Evolutionary conservation across 1,284 basidiomycete species (phyloP).

Genomic region (Cryptococcus sp.): DNA sequence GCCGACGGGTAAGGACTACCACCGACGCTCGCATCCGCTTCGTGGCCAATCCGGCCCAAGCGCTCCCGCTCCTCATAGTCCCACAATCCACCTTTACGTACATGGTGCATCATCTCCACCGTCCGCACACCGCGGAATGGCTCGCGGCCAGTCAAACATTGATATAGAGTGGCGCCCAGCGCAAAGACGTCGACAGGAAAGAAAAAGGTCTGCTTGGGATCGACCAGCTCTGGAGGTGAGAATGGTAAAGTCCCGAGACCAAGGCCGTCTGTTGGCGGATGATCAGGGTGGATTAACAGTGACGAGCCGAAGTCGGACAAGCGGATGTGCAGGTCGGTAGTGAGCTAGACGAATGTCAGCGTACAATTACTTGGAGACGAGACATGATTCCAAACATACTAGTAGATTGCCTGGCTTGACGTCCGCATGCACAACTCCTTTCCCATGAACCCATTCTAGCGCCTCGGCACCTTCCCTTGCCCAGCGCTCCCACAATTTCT

Average conservation of each 20-base stretch:
- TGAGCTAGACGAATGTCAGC: slow-evolving; percentile 45
- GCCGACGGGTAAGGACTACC: slow-evolving; percentile 43
- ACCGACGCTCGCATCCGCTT: slow-evolving; percentile 16
- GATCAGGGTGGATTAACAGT: slow-evolving; percentile 50
- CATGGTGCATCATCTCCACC: slow-evolving; percentile 55
- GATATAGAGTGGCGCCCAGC: slow-evolving; percentile 56
- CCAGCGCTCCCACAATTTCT: slow-evolving; percentile 50
- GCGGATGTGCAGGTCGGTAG: slow-evolving; percentile 48
- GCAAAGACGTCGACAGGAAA: slow-evolving; percentile 58
- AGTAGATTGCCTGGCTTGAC: slow-evolving; percentile 54
- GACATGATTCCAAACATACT: slow-evolving; percentile 11
- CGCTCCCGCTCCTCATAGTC: slow-evolving; percentile 53
- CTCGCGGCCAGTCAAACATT: slow-evolving; percentile 55
- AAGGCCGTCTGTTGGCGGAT: slow-evolving; percentile 53
- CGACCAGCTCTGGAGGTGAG: slow-evolving; percentile 57
- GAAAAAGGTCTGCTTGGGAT: slow-evolving; percentile 50
- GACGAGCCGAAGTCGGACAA: slow-evolving; percentile 57
- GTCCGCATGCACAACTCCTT: slow-evolving; percentile 56
- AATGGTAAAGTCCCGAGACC: slow-evolving; percentile 58
- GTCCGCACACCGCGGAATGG: slow-evolving; percentile 54
- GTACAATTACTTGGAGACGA: neutral
- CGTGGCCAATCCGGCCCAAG: slow-evolving; percentile 32
- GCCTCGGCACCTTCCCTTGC: slow-evolving; percentile 51
- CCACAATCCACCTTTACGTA: slow-evolving; percentile 55
- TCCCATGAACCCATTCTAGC: slow-evolving; percentile 53